phyloP scores from a whole-genome alignment of 345 rosid genomes.

The Microthlaspi erraticum region DNA sequence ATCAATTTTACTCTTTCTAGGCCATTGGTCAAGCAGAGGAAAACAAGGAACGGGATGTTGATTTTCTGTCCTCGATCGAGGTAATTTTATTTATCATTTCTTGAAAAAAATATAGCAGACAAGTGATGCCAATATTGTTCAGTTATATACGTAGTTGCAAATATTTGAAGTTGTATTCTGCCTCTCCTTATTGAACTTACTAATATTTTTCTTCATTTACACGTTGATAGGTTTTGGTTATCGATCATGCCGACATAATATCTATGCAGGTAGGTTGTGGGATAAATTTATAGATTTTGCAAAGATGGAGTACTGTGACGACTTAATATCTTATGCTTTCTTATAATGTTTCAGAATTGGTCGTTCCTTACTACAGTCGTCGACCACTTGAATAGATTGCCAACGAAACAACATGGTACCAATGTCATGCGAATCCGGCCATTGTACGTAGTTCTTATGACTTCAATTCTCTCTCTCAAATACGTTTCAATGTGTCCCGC shows the following conservation, averaged over 20 bases:
- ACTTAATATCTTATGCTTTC: conserved; percentile 21
- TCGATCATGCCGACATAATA: conserved; percentile 95
- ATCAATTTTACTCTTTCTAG: conserved; percentile 49
- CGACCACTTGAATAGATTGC: conserved; percentile 66
- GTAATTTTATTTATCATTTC: conserved; percentile 48
- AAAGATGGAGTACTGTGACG: conserved; percentile 9
- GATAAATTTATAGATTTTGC: conserved; percentile 33
- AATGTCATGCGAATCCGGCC: conserved; percentile 88
- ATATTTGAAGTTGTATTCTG: conserved; percentile 11
- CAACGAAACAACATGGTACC: conserved; percentile 82
- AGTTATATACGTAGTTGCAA: conserved; percentile 18
- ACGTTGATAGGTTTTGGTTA: conserved; percentile 70
- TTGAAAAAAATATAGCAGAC: conserved; percentile 17
- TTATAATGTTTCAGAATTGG: conserved; percentile 75
- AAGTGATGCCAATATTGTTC: conserved; percentile 18
- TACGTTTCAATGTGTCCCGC: conserved; percentile 8
- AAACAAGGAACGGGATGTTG: conserved; percentile 73
- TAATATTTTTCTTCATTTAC: conserved; percentile 17
- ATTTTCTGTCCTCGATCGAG: conserved; percentile 96
- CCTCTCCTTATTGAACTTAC: conserved; percentile 23
- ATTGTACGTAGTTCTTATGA: conserved; percentile 53
- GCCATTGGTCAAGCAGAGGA: conserved; percentile 67
- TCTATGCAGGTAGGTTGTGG: conserved; percentile 76
- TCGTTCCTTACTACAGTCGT: conserved; percentile 62
- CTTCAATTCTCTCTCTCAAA: conserved; percentile 10